phyloP scores from a whole-genome alignment of 2,329 filamentous ascomycete species.

The Stenocarpella maydis region DNA sequence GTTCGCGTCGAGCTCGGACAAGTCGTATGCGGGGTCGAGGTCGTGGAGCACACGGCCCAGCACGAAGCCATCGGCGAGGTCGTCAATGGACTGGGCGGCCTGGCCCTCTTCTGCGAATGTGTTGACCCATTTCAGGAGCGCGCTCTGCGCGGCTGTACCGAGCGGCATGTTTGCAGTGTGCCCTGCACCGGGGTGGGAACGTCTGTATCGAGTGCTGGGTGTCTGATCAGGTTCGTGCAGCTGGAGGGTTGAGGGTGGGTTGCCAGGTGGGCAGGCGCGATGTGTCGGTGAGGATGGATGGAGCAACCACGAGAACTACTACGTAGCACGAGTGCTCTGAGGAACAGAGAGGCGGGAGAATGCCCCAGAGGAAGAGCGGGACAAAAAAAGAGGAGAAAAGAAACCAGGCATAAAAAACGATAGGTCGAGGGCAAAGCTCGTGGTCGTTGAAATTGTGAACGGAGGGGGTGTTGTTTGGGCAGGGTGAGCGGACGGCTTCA shows the following conservation, averaged over 20 bases:
- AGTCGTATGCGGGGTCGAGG: slow-evolving; percentile 65
- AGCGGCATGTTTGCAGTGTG: slow-evolving; percentile 48
- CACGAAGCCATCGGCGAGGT: slow-evolving; percentile 61
- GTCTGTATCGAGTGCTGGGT: slow-evolving; percentile 14
- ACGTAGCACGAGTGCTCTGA: slow-evolving; percentile 17
- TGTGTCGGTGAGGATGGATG: slow-evolving; percentile 22
- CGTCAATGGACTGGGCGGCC: slow-evolving; percentile 57
- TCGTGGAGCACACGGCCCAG: slow-evolving; percentile 66
- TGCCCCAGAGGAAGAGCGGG: background rate
- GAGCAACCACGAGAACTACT: background rate
- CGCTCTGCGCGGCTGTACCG: slow-evolving; percentile 56
- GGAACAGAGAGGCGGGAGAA: background rate
- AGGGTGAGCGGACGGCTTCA: slow-evolving; percentile 15
- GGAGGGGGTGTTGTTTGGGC: slow-evolving; percentile 14
- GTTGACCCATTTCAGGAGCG: slow-evolving; percentile 65
- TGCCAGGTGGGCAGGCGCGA: slow-evolving; percentile 17
- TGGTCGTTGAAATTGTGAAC: background rate
- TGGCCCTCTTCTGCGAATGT: slow-evolving; percentile 53
- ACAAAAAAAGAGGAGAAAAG: background rate
- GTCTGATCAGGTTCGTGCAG: background rate
- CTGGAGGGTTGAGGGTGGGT: slow-evolving; percentile 8
- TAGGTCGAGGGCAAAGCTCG: background rate
- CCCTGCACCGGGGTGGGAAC: slow-evolving; percentile 14
- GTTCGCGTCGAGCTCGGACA: slow-evolving; percentile 59
- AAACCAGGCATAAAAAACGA: background rate